Conservation (phyloP, 805 yeast genomes). For the Sugiyamaella marilandica region DNA sequence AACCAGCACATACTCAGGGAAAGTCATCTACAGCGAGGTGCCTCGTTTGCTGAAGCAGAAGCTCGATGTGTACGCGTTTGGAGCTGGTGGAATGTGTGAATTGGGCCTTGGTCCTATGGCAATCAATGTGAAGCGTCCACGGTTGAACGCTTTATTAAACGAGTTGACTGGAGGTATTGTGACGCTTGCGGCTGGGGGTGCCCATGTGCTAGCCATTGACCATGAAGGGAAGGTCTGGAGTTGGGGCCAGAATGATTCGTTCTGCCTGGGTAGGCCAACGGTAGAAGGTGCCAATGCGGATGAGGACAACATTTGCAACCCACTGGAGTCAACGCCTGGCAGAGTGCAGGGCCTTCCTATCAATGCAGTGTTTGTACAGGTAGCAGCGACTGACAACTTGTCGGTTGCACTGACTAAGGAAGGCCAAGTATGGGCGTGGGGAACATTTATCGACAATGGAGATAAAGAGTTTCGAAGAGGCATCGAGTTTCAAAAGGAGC, state of each 20-base stretch:
- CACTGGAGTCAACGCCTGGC: slow-evolving; percentile 84
- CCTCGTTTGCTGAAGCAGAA: slow-evolving; percentile 36
- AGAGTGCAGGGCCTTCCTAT: slow-evolving; percentile 58
- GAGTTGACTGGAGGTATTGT: slow-evolving; percentile 65
- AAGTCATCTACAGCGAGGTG: slow-evolving; percentile 18
- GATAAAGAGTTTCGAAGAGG: slow-evolving; percentile 72
- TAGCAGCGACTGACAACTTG: slow-evolving; percentile 89
- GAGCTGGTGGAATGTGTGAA: slow-evolving; percentile 96
- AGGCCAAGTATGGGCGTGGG: slow-evolving; percentile 97
- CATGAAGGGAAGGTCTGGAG: slow-evolving; percentile 80
- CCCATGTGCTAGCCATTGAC: slow-evolving; percentile 86
- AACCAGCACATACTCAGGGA: slow-evolving; percentile 2
- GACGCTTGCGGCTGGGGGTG: slow-evolving; percentile 91
- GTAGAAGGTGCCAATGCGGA: slow-evolving; percentile 40
- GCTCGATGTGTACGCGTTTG: slow-evolving; percentile 87
- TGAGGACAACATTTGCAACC: slow-evolving; percentile 81
- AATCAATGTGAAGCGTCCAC: slow-evolving; percentile 92
- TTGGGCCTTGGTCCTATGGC: slow-evolving; percentile 95
- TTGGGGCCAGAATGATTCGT: slow-evolving; percentile 96
- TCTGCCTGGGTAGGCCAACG: slow-evolving; percentile 80
- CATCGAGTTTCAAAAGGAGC: slow-evolving; percentile 59
- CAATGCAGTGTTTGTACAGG: slow-evolving; percentile 59
- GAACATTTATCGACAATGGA: slow-evolving; percentile 86
- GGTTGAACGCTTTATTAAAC: slow-evolving; percentile 74
- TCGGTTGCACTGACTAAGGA: slow-evolving; percentile 73